Percentiles rank a stretch among this genome's conserved stretches.
Conservation (phyloP, 129 eudicot species). For the Deinandra increscens region DNA sequence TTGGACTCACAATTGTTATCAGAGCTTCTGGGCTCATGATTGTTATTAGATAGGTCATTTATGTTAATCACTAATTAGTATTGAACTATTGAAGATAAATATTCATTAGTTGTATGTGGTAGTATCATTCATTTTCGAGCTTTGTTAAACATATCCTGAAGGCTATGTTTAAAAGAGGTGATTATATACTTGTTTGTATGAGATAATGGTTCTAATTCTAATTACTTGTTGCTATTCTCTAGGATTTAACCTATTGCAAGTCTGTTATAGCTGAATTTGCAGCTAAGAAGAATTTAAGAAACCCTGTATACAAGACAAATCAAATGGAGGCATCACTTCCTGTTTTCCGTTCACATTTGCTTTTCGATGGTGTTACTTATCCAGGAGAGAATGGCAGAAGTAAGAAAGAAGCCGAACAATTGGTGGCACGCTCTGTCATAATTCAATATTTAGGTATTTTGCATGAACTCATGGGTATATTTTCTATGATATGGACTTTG, state of each 20-base stretch:
- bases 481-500: constrained; percentile 9
- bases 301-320: constrained; percentile 41
- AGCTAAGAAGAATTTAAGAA: constrained; percentile 30
- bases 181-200: not conserved
- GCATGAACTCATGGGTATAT: not conserved
- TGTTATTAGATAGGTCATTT: no score
- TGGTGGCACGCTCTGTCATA: constrained; percentile 61
- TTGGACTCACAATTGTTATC: no score
- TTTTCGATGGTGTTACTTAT: constrained; percentile 39
- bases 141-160: no score
- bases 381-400: constrained; percentile 42
- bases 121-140: no score
- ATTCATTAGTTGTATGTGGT: no score
- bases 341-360: constrained; percentile 36
- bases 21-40: no score
- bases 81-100: no score
- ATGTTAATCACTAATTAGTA: no score
- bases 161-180: no score
- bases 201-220: not conserved
- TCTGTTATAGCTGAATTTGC: constrained; percentile 51
- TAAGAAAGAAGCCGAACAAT: constrained; percentile 62
- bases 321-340: constrained; percentile 25
- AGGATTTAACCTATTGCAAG: constrained; percentile 62
- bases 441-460: constrained; percentile 47
- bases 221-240: constrained; percentile 1